A percentile compares a stretch with the other conserved stretches of the same genome.
Conservation (phyloP, 192 early-diverging fungal species). For the Diversispora epigaea region DNA sequence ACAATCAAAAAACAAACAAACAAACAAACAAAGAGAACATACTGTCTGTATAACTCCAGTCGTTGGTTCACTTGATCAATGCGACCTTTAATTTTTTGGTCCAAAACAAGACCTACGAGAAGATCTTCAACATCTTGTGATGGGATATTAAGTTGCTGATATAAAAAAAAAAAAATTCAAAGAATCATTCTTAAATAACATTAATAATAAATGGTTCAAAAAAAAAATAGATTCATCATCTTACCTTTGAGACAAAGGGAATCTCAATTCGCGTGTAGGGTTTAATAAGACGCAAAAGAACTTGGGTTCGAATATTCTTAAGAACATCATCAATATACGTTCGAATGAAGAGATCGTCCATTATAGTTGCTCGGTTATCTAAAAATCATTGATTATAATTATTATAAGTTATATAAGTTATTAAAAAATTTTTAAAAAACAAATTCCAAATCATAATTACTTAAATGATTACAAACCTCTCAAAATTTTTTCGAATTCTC, state of each 20-base stretch:
- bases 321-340: constrained; percentile 90
- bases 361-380: constrained; percentile 73
- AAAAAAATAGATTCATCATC: not conserved
- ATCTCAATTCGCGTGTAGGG: constrained; percentile 94
- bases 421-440: not conserved
- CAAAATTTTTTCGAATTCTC: constrained; percentile 86
- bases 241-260: constrained; percentile 72
- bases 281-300: constrained; percentile 76
- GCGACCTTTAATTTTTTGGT: constrained; percentile 77
- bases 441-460: not conserved
- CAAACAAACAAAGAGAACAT: constrained; percentile 30
- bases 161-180: constrained; percentile 3
- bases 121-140: constrained; percentile 79
- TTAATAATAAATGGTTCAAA: not conserved
- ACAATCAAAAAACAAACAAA: not conserved
- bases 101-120: constrained; percentile 83
- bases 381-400: not conserved
- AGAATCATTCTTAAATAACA: not conserved
- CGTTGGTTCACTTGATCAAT: constrained; percentile 91
- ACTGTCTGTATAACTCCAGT: constrained; percentile 72
- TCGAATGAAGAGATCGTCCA: constrained; percentile 87
- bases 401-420: not conserved
- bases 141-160: constrained; percentile 76
- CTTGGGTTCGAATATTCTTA: constrained; percentile 90
- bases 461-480: constrained; percentile 37